Percentiles rank a stretch among this genome's conserved stretches.
Evolutionary conservation across 2,329 filamentous ascomycete species (phyloP).

Genomic region (Nemania sp.): DNA sequence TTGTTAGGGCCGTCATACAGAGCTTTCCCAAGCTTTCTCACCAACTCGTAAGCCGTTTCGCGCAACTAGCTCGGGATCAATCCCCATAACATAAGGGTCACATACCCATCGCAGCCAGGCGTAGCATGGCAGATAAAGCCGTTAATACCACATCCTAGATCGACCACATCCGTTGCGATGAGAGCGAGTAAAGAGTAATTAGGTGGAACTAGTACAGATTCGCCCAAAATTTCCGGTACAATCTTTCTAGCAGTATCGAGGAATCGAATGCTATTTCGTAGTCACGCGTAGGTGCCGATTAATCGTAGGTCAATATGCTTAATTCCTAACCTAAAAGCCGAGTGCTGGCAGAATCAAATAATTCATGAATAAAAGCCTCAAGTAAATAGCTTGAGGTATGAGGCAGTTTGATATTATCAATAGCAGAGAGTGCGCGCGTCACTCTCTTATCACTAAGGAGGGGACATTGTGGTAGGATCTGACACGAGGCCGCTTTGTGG

Average conservation of each 20-base stretch:
- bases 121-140: not conserved
- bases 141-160: slow-evolving; percentile 6
- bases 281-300: slow-evolving; percentile 48
- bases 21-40: slow-evolving; percentile 39
- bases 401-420: slow-evolving; percentile 28
- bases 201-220: not conserved
- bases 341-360: slow-evolving; percentile 32
- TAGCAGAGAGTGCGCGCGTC: slow-evolving; percentile 14
- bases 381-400: slow-evolving; percentile 33
- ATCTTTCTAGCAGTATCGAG: slow-evolving; percentile 41
- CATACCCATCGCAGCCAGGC: slow-evolving; percentile 19
- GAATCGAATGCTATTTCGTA: slow-evolving; percentile 46
- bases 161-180: not conserved
- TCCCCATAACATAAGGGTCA: slow-evolving; percentile 39
- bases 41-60: slow-evolving; percentile 38
- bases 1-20: slow-evolving; percentile 39
- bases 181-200: not conserved
- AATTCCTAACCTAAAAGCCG: slow-evolving; percentile 39
- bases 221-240: slow-evolving; percentile 22
- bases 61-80: slow-evolving; percentile 37
- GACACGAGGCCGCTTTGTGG: not conserved
- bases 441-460: slow-evolving; percentile 1
- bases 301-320: slow-evolving; percentile 48
- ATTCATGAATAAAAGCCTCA: slow-evolving; percentile 28
- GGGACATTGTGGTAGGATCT: not conserved